Evolutionary conservation across 495 filamentous ascomycete genomes (phyloP).

Genomic region (Penicillium cinerascens): DNA sequence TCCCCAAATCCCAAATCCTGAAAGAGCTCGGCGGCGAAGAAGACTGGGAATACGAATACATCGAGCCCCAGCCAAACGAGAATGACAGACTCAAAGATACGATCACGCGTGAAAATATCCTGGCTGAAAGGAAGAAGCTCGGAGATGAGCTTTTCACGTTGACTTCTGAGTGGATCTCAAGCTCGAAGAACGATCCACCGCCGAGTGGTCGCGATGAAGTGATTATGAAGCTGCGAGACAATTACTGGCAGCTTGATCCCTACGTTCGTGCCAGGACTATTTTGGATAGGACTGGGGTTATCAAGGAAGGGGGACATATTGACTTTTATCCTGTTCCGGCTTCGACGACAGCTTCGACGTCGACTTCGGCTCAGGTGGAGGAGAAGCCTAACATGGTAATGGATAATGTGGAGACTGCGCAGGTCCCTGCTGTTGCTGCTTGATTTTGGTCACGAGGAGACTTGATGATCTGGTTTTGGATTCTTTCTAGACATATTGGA

Average conservation of each 20-base stretch:
- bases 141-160: constrained; percentile 65
- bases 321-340: constrained; percentile 53
- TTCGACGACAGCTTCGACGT: too few relatives aligned
- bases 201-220: constrained; percentile 53
- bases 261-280: constrained; percentile 65
- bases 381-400: background rate
- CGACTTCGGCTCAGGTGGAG: background rate
- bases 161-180: constrained; percentile 61
- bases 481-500: background rate
- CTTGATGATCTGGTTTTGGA: background rate
- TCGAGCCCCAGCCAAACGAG: constrained; percentile 69
- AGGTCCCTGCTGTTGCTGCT: background rate
- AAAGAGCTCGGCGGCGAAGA: constrained; percentile 82
- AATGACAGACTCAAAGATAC: constrained; percentile 66
- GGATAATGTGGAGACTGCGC: background rate
- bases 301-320: constrained; percentile 57
- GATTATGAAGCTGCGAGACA: constrained; percentile 57
- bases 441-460: background rate
- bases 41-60: constrained; percentile 74
- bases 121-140: constrained; percentile 51
- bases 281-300: constrained; percentile 69
- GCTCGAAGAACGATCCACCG: constrained; percentile 34
- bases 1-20: constrained; percentile 62
- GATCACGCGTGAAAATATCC: constrained; percentile 52
- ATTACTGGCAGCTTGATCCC: constrained; percentile 80